Base-by-base conservation (phyloP, 2,329 filamentous ascomycete genomes). In the Meredithiella fracta region DNA sequence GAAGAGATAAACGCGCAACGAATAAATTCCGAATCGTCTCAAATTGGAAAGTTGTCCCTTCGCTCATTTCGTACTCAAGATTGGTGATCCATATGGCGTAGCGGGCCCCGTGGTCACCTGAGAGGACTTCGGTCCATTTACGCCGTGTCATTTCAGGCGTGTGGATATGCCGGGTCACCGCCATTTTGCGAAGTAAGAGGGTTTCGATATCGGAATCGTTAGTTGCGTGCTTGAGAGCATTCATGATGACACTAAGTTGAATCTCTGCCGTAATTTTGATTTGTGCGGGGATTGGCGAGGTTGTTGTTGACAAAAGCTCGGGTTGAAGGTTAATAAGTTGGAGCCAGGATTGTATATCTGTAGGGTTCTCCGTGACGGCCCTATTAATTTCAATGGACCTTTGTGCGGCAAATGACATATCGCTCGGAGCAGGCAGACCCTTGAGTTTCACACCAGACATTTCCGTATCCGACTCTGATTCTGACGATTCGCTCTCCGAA, bases 311-410 rank as follows among this genome's bases (percentile, higher is more conserved):
- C 47, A 67, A 68, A 22, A 73, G 68, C 1, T 68, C 66, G 59
- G 88, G 80, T 68, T 97, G 91, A 59, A 94, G 81, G 6, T 80
- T 70, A 49, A 91, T 83, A n/a, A 96, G 73, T 38, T 78, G 74
- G 15, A 94, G 67, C 91, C 91, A 97, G 17, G 80, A 74, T 44
- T 80, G 70, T 20, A 86, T 72, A 63, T 94, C 78, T 4, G 73
- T 66, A 1, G 89, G 86, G 22, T 78, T 67, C 1, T 83, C 72
- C 56, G 83, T 80, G 34, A 88, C 80, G 29, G 67, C 73, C 11
- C 75, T 77, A 2, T 76, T 78, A 6, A 96, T 71, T 53, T 81
- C 71, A 0, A 83, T 72, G 14, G 79, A 80, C 34, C 7, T 37
- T 52, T 37, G 29, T 9, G n/a, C 20, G 14, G 34, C 20, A 3